These are phyloP conservation scores for Rhodotorula diobovata DNA, from an alignment of 768 basidiomycete genomes.

Conservation along the genomic window DNA sequence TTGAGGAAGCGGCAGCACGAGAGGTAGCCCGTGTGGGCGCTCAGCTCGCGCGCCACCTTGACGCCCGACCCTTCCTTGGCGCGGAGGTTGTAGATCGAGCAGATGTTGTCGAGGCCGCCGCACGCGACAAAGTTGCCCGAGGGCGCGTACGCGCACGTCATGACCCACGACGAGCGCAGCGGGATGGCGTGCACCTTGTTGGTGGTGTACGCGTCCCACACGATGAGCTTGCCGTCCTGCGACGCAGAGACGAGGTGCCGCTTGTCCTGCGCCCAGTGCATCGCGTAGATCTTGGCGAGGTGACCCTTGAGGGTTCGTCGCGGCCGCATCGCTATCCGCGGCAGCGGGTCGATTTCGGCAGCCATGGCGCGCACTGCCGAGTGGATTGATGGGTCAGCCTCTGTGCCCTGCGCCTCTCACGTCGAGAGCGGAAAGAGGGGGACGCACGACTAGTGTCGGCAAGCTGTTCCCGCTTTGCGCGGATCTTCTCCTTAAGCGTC, in stretches of 20 bases:
- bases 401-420: neutral
- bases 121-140: conserved; percentile 97
- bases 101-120: conserved; percentile 98
- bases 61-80: conserved; percentile 63
- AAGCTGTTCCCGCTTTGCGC: conserved; percentile 89
- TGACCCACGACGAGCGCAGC: conserved; percentile 96
- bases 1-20: conserved; percentile 98
- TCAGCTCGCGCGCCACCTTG: conserved; percentile 88
- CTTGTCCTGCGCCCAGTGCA: conserved; percentile 98
- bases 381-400: neutral
- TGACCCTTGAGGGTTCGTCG: conserved; percentile 92
- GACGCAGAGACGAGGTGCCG: conserved; percentile 99
- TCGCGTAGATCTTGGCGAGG: conserved; percentile 98
- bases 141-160: conserved; percentile 98
- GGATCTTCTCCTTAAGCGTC: conserved; percentile 96
- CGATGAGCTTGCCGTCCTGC: conserved; percentile 97
- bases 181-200: conserved; percentile 99
- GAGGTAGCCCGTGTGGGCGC: conserved; percentile 96
- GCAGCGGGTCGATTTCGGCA: conserved; percentile 88
- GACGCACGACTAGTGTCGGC: conserved; percentile 94
- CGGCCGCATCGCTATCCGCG: conserved; percentile 93
- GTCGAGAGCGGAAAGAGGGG: neutral
- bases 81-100: conserved; percentile 93
- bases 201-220: conserved; percentile 99
- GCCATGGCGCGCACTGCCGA: conserved; percentile 92